phyloP scores from a whole-genome alignment of 495 filamentous ascomycete species.

The Penicillium nucicola region DNA sequence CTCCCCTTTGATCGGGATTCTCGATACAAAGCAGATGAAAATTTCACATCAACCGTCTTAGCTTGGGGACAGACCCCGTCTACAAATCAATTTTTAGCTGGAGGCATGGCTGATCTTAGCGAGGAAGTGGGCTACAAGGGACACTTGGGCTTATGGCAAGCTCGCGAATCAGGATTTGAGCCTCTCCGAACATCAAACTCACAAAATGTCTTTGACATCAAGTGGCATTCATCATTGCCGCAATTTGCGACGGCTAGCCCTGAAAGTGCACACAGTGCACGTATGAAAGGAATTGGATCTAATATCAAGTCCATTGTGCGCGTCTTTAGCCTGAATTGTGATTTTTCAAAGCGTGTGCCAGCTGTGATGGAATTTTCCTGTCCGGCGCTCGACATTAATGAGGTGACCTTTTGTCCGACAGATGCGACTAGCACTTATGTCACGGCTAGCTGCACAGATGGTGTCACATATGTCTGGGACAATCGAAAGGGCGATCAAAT shows the following conservation, averaged over 20 bases:
- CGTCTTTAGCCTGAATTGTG: constrained; percentile 34
- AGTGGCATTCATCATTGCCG: constrained; percentile 66
- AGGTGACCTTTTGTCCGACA: constrained; percentile 56
- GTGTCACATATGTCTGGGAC: constrained; percentile 84
- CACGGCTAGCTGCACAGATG: constrained; percentile 81
- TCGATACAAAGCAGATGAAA: constrained; percentile 49
- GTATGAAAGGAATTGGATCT: constrained; percentile 31
- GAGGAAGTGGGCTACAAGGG: constrained; percentile 57
- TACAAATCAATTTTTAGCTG: constrained; percentile 60
- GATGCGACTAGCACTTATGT: constrained; percentile 51
- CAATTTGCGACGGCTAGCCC: constrained; percentile 62
- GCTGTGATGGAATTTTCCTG: constrained; percentile 57
- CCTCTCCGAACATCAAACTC: constrained; percentile 46
- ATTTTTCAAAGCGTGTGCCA: constrained; percentile 28
- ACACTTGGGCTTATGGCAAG: constrained; percentile 72
- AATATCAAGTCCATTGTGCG: constrained; percentile 49
- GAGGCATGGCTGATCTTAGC: constrained; percentile 68
- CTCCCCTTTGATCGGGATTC: constrained; percentile 11
- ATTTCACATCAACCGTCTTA: constrained; percentile 61
- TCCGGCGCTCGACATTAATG: constrained; percentile 81
- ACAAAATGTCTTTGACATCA: constrained; percentile 75
- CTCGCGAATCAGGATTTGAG: constrained; percentile 44
- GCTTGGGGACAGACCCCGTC: constrained; percentile 60
- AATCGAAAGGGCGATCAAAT: constrained; percentile 51
- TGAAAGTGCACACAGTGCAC: constrained; percentile 26